Percentiles rank a stretch among this genome's conserved stretches.
Conservation (phyloP, 306 rosid genomes). For the Prunus kanzakura region DNA sequence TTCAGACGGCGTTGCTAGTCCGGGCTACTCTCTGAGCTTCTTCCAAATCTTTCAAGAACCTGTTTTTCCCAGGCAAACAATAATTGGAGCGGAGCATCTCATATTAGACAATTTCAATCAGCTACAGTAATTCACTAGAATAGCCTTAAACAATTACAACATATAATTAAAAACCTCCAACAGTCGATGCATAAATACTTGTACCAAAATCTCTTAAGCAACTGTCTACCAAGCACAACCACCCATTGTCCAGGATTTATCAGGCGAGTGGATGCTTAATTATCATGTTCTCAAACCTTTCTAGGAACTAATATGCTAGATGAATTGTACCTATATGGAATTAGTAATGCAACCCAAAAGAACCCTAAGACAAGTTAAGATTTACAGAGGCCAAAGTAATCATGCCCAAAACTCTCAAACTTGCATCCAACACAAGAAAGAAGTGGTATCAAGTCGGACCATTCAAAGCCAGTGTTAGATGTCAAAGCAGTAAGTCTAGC, state of each 20-base stretch:
- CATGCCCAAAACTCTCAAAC: not conserved
- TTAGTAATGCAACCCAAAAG: not conserved
- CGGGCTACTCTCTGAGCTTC: slow-evolving; percentile 87
- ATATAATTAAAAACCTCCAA: not conserved
- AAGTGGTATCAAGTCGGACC: not conserved
- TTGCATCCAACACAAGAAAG: not conserved
- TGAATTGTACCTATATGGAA: not conserved
- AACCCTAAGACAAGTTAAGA: not conserved
- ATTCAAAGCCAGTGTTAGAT: not conserved
- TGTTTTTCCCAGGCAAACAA: slow-evolving; percentile 34
- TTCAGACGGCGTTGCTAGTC: slow-evolving; percentile 55
- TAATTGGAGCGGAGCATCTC: slow-evolving; percentile 4
- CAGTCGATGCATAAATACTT: not conserved
- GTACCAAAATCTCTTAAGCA: not conserved
- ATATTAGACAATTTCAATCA: slow-evolving; percentile 5
- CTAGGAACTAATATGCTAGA: not conserved
- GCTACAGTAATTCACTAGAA: slow-evolving; percentile 16
- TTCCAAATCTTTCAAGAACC: slow-evolving; percentile 94
- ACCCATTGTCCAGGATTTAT: not conserved
- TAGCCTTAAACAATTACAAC: not conserved
- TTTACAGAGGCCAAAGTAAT: too few species aligned
- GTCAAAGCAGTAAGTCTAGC: slow-evolving; percentile 11
- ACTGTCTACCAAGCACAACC: not conserved
- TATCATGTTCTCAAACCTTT: not conserved
- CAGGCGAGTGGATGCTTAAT: not conserved